A percentile compares a stretch with the other conserved stretches of the same genome.
Evolutionary conservation across 2,329 filamentous ascomycete genomes (phyloP).

Genomic region (Penicillium digitatum): DNA sequence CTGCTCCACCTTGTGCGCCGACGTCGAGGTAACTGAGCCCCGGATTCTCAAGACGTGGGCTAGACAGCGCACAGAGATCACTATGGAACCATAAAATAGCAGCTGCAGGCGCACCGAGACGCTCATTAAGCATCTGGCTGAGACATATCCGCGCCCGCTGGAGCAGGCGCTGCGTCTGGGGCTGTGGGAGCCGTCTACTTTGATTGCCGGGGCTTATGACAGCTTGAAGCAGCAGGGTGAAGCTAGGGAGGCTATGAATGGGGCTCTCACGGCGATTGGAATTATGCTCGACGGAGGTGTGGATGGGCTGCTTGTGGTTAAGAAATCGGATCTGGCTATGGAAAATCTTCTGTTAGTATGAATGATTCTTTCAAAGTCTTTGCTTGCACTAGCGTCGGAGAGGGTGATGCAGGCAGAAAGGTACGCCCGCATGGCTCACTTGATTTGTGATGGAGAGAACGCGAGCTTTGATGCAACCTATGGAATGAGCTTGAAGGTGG

Average conservation of each 20-base stretch:
- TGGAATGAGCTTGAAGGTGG: slow-evolving; percentile 5
- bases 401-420: slow-evolving; percentile 22
- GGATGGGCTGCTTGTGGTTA: background rate
- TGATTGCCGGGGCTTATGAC: background rate
- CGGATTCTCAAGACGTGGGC: background rate
- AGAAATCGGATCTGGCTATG: slow-evolving; percentile 30
- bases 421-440: slow-evolving; percentile 34
- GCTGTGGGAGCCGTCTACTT: background rate
- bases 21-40: slow-evolving; percentile 3
- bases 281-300: background rate
- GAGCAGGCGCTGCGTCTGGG: background rate
- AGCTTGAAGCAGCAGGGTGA: background rate
- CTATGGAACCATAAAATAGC: background rate
- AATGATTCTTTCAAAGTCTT: slow-evolving; percentile 25
- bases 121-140: background rate
- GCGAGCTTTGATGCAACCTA: slow-evolving; percentile 27
- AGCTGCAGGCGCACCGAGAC: background rate
- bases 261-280: background rate
- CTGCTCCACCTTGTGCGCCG: slow-evolving; percentile 21
- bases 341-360: slow-evolving; percentile 29
- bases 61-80: background rate
- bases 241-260: background rate
- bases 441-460: slow-evolving; percentile 35
- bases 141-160: background rate
- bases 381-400: slow-evolving; percentile 17